A percentile compares a stretch with the other conserved stretches of the same genome.
Evolutionary conservation across 768 basidiomycete species (phyloP).

Genomic region (Gymnopilus dilepis): DNA sequence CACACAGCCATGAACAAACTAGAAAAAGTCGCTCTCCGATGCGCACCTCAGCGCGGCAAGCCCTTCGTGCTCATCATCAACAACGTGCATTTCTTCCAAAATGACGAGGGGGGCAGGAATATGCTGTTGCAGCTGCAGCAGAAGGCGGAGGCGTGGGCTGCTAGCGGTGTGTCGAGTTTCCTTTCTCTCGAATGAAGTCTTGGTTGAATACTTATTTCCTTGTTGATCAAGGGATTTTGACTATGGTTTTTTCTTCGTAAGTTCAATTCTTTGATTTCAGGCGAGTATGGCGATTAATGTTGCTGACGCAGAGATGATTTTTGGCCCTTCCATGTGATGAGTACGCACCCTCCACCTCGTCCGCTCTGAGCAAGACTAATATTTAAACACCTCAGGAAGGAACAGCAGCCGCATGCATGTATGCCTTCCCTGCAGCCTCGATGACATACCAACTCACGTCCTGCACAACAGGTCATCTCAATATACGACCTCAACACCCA

Average conservation of each 20-base stretch:
- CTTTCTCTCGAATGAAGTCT: not conserved
- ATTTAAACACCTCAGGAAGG: no score
- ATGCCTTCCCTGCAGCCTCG: conserved; percentile 6
- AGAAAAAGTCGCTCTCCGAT: conserved; percentile 81
- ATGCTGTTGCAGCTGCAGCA: conserved; percentile 89
- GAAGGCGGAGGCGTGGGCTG: conserved; percentile 85
- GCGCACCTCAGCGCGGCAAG: conserved; percentile 56
- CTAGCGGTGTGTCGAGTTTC: conserved; percentile 57
- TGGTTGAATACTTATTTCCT: not conserved
- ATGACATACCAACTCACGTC: not conserved
- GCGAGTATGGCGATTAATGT: conserved; percentile 11
- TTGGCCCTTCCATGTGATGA: conserved; percentile 76
- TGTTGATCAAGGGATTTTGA: conserved; percentile 61
- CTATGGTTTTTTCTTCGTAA: conserved; percentile 79
- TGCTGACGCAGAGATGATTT: conserved; percentile 72
- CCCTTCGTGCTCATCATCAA: conserved; percentile 85
- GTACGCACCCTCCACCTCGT: no score
- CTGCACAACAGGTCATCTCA: conserved; percentile 59
- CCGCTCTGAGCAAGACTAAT: no score
- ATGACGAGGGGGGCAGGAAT: conserved; percentile 76
- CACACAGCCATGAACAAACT: conserved; percentile 75
- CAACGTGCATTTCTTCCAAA: conserved; percentile 76
- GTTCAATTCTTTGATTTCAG: conserved; percentile 26
- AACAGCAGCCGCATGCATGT: conserved; percentile 79
- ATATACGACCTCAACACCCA: conserved; percentile 68